Evolutionary conservation across 306 rosid genomes (phyloP).

Genomic region (Vachellia pachyceras): DNA sequence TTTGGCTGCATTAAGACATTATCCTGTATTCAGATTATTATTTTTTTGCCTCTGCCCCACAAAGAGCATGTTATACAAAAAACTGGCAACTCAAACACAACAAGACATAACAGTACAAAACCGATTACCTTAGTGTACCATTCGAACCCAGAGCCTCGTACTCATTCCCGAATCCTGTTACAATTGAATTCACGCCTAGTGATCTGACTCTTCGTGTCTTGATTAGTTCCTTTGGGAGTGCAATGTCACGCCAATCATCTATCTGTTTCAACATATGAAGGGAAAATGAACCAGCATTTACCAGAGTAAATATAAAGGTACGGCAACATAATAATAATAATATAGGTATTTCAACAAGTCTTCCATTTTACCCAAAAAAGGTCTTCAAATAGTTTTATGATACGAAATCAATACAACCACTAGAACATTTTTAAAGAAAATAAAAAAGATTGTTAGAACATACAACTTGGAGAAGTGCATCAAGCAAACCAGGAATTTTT

Average conservation of each 20-base stretch:
- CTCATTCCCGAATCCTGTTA: constrained; percentile 87
- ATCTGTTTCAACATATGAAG: constrained; percentile 56
- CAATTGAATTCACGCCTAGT: constrained; percentile 73
- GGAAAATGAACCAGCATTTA: constrained; percentile 7
- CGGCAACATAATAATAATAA: not conserved
- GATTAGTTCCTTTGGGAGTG: constrained; percentile 73
- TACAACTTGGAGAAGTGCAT: constrained; percentile 97
- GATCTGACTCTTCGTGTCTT: constrained; percentile 69
- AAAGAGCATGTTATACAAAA: constrained; percentile 25
- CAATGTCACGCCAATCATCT: constrained; percentile 97
- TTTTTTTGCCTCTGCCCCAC: constrained; percentile 24
- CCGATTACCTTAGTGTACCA: constrained; percentile 64
- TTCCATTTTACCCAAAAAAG: not conserved
- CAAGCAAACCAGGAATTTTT: constrained; percentile 89
- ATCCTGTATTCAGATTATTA: constrained; percentile 45
- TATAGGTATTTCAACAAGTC: not conserved
- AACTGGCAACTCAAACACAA: constrained; percentile 26
- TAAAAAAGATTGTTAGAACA: constrained; percentile 36
- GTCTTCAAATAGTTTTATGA: constrained; percentile 15
- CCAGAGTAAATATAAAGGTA: not conserved
- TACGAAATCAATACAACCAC: constrained; percentile 13
- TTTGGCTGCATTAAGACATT: constrained; percentile 54
- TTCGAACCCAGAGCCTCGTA: constrained; percentile 67
- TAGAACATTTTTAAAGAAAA: not conserved
- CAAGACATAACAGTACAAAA: constrained; percentile 9